These are phyloP conservation scores for Micractinium sp. DNA, from an alignment of 139 green algal species.

Conservation along the genomic window DNA sequence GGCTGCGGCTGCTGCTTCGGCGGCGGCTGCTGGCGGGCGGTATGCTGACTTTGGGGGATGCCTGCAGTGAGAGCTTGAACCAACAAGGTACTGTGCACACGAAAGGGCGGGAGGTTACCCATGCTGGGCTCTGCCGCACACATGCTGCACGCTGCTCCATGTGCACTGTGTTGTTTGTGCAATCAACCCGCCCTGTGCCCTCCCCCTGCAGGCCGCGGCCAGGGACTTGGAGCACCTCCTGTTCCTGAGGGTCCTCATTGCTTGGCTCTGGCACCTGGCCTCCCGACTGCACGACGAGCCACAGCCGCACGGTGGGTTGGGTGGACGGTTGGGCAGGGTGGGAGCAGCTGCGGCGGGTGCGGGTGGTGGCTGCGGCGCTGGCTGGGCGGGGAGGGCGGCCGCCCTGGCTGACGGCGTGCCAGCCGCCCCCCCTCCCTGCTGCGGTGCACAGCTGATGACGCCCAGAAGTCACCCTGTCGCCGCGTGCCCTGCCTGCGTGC, in stretches of 20 bases:
- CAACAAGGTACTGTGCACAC: too few relatives aligned
- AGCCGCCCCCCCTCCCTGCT: not conserved
- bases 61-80: not conserved
- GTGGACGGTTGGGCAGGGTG: too few relatives aligned
- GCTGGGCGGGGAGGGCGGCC: not conserved
- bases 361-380: not conserved
- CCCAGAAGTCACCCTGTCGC: not conserved
- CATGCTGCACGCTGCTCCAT: too few relatives aligned
- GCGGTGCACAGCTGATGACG: not conserved
- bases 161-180: too few relatives aligned
- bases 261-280: slow-evolving; percentile 16
- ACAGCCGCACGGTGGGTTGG: not conserved
- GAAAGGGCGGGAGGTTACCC: too few relatives aligned
- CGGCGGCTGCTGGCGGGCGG: too few relatives aligned
- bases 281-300: not conserved
- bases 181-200: not conserved
- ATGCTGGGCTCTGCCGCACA: too few relatives aligned
- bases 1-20: too few relatives aligned
- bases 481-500: too few relatives aligned
- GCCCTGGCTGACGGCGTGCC: too few relatives aligned
- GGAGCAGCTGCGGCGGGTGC: too few relatives aligned
- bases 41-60: not conserved
- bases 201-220: not conserved
- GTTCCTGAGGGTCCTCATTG: not conserved
- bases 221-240: slow-evolving; percentile 2